Conservation (phyloP, 1,284 basidiomycete genomes). For the Cystobasidium slooffiae region DNA sequence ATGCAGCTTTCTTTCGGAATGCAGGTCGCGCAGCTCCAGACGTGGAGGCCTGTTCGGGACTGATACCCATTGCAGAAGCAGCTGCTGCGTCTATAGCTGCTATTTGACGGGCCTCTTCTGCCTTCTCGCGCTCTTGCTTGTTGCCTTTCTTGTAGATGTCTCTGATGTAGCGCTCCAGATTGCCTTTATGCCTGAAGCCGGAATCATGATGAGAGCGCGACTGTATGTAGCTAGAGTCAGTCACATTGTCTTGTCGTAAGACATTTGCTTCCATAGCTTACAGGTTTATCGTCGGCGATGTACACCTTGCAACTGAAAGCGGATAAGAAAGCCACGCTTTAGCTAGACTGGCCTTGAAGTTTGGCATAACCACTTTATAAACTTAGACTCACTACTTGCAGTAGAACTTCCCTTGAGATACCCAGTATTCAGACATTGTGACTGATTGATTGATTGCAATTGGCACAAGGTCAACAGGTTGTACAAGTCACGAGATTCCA, state of each 20-base stretch:
- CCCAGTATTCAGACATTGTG: conserved; percentile 43
- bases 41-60: conserved; percentile 46
- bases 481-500: background rate
- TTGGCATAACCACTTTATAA: background rate
- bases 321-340: background rate
- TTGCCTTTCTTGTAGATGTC: conserved; percentile 92
- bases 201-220: conserved; percentile 91
- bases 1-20: conserved; percentile 46
- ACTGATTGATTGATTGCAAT: background rate
- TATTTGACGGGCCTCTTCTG: conserved; percentile 85
- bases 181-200: conserved; percentile 91
- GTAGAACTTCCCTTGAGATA: conserved; percentile 34
- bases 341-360: background rate
- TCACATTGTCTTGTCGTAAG: background rate
- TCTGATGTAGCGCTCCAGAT: conserved; percentile 86
- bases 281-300: conserved; percentile 88
- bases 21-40: conserved; percentile 57
- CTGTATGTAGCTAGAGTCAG: conserved; percentile 49
- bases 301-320: conserved; percentile 71
- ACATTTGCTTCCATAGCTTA: conserved; percentile 49
- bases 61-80: conserved; percentile 48
- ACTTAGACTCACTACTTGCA: conserved; percentile 29
- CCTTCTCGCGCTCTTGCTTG: conserved; percentile 80
- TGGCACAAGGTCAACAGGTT: background rate
- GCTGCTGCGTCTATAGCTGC: conserved; percentile 71